phyloP scores from a whole-genome alignment of 2,329 filamentous ascomycete species.

The Aspergillus chevalieri region DNA sequence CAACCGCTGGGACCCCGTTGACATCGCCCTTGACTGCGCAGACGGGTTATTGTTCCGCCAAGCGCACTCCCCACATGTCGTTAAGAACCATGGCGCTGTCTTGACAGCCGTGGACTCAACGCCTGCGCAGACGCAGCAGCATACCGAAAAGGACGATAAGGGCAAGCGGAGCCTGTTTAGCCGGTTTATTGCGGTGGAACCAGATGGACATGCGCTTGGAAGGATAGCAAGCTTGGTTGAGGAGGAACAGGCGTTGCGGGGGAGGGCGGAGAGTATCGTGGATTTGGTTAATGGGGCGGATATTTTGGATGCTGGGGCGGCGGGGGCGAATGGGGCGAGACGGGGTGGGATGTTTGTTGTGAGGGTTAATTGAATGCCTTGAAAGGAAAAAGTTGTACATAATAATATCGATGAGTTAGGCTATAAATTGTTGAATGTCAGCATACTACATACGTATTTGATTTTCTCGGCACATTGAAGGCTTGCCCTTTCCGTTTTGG shows the following conservation, averaged over 20 bases:
- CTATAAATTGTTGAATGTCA: too few relatives aligned
- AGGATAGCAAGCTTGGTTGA: conserved; percentile 32
- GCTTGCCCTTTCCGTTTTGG: not conserved
- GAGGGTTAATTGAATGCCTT: conserved; percentile 17
- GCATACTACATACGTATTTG: not conserved
- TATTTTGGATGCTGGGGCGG: conserved; percentile 26
- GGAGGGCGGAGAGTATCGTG: conserved; percentile 28
- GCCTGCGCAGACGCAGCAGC: conserved; percentile 14
- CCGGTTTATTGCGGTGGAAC: conserved; percentile 32
- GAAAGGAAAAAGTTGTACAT: too few relatives aligned
- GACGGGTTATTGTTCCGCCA: conserved; percentile 29
- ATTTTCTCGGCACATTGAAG: not conserved
- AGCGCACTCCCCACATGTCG: conserved; percentile 25
- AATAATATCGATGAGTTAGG: too few relatives aligned
- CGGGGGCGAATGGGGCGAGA: conserved; percentile 20
- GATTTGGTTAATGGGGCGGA: conserved; percentile 30
- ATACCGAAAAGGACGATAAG: conserved; percentile 1
- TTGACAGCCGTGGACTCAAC: conserved; percentile 29
- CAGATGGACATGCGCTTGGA: conserved; percentile 28
- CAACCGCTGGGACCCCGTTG: conserved; percentile 30
- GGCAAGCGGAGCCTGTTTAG: conserved; percentile 21
- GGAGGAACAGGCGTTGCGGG: conserved; percentile 25
- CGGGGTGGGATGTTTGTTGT: conserved; percentile 29
- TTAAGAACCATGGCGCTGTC: conserved; percentile 29
- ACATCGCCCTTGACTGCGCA: conserved; percentile 37